Base-by-base conservation (phyloP, 1,284 basidiomycete species). In the Heterobasidion occidentale region DNA sequence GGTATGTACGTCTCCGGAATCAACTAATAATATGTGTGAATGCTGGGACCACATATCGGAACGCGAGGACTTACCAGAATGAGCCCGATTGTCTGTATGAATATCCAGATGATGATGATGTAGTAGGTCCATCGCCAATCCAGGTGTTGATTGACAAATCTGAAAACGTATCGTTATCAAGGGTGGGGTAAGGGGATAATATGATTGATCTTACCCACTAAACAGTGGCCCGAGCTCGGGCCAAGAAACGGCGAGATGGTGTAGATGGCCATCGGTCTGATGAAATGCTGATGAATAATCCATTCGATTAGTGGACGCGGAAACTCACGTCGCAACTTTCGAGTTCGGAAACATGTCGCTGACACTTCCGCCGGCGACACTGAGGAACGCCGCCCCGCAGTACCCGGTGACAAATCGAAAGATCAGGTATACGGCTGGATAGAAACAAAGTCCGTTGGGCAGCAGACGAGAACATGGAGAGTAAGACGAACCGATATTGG, bases 81-180 rank as follows among this genome's bases (percentile, higher is more conserved):
- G 12, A 87, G 65, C 0, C 75, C 69, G 8, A 80, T 45, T 9
- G 70, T 66, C 61, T 83, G 73, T 1, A 64, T 64, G 56, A 80
- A 80, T 7, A 74, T 74, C 84, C 84, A 88, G 44, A 87, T 86
- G 2, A 85, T 64, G 52, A 87, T 67, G 33, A 87, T 70, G 57
- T 84, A 80, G 68, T 85, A 93, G 0, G 87, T 89, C 90, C 90
- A 92, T 54, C 86, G 71, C 91, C 91, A 94, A 56, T 78, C 61
- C 0, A 80, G 62, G 61, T 88, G 75, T 76, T 84, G 61, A 52
- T 73, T 75, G 55, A 78, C 71, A 62, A 79, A 76, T 9, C 72
- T 73, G 52, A 4, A 35, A 7, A 34, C 19, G 1, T 27, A 11
- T 3, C 35, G 33, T 15, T 27, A 46, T 11, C 9, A 20, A 27